Evolutionary conservation across 1,284 basidiomycete species (phyloP), one percentile per base, ranked within the genome.

Genomic region (Grifola frondosa): DNA sequence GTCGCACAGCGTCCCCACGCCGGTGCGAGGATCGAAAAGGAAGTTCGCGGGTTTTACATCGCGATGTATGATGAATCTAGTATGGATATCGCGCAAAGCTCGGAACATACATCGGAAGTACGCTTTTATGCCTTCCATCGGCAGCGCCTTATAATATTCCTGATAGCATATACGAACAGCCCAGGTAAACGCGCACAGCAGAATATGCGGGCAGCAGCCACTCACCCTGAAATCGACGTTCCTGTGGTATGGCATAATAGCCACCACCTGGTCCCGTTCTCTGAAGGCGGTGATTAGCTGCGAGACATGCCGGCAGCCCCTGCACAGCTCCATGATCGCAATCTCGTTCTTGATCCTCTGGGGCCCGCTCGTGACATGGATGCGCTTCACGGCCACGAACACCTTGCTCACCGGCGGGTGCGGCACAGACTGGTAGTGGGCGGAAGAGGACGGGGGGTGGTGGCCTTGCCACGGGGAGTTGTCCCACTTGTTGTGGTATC

Each of bases 41-140:
- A 99, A 99, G 66, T 99, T 99, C 49, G 96, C 96, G 13, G 96
- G 97, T 63, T 99, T 99, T 58, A 99, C 91, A 65, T 99, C 96
- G 26, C 96, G 91, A 67, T 99, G 96, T 37, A 99, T 90, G 59
- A 99, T 88, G 6, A 80, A 82, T 37, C 91, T 75, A n/a, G 81
- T 70, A 62, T 99, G 97, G 17, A 92, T 88, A 56, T 96, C 93
- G 38, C 88, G 83, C 40, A 99, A 67, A 1, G 92, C 94, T 16
- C 89, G 85, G 63, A 99, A 86, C 62, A 99, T 81, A 61, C 90
- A 95, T 30, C 86, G 83, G 58, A 99, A 87, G 70, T 99, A 99
- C 39, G 81, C 73, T 60, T 88, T 90, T 43, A 98, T 82, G 24
- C 84, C 82, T 31, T 72, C 69, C 57, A 93, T 77, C 10, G 91